Evolutionary conservation across 2,329 filamentous ascomycete genomes (phyloP).

Genomic region (Penicillium sp.): DNA sequence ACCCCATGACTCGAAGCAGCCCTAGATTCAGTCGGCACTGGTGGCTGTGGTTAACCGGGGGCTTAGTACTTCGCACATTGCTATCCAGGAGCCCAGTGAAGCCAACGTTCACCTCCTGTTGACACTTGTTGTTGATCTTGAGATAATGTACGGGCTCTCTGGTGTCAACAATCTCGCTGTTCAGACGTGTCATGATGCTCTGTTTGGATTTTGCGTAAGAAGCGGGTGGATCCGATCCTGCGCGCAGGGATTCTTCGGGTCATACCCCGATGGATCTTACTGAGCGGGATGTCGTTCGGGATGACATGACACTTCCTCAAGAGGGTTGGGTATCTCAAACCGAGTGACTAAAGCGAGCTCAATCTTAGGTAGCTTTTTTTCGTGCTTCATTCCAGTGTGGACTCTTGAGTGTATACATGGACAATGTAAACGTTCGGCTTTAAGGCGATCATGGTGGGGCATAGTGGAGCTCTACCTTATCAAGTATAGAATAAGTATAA

Average conservation of each 20-base stretch:
- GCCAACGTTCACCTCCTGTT: background rate
- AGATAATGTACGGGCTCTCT: background rate
- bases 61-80: background rate
- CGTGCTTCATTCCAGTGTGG: background rate
- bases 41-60: background rate
- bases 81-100: background rate
- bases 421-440: background rate
- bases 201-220: background rate
- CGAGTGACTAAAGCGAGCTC: background rate
- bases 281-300: background rate
- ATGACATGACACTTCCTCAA: background rate
- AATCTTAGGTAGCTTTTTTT: background rate
- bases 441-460: background rate
- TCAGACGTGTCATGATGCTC: background rate
- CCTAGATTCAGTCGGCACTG: too few relatives aligned
- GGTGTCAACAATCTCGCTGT: background rate
- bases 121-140: background rate
- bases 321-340: background rate
- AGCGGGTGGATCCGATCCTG: background rate
- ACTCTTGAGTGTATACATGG: background rate
- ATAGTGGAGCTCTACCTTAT: conserved; percentile 1
- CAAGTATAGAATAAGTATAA: background rate
- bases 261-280: background rate
- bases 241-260: background rate
- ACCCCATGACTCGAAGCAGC: background rate